Evolutionary conservation across 768 basidiomycete species (phyloP).

Genomic region (Mycena crocata): DNA sequence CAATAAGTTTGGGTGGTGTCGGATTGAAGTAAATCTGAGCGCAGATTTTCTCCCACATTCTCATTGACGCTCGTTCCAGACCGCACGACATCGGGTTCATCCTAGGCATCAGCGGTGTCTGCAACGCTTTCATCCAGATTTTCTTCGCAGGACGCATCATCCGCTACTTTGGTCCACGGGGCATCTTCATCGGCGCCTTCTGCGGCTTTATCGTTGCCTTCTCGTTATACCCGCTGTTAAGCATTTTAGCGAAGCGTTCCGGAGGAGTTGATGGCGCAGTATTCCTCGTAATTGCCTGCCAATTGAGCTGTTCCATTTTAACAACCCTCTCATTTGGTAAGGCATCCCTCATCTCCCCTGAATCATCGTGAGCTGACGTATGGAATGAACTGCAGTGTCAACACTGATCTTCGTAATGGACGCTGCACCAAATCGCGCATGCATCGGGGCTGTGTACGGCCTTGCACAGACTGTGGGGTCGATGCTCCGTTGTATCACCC

Average conservation of each 20-base stretch:
- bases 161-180: constrained; percentile 22
- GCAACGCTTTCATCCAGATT: constrained; percentile 62
- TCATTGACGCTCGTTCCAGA: constrained; percentile 29
- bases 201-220: background rate
- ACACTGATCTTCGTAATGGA: constrained; percentile 21
- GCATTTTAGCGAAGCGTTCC: constrained; percentile 12
- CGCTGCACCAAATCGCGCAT: constrained; percentile 40
- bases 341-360: no score
- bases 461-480: constrained; percentile 59
- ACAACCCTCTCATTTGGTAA: no score
- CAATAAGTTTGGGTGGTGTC: constrained; percentile 19
- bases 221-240: constrained; percentile 17
- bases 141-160: constrained; percentile 14
- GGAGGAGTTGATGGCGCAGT: constrained; percentile 11
- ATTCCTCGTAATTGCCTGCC: background rate
- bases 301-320: constrained; percentile 21
- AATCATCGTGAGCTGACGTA: no score
- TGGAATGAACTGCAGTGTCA: background rate
- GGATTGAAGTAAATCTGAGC: constrained; percentile 13
- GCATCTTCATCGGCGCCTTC: constrained; percentile 4
- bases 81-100: constrained; percentile 73
- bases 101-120: constrained; percentile 62
- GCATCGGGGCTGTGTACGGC: constrained; percentile 50
- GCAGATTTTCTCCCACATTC: background rate
- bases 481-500: constrained; percentile 51